These are phyloP conservation scores for Chenopodium berlandieri DNA, from an alignment of 148 eudicot genomes.

Conservation along the genomic window DNA sequence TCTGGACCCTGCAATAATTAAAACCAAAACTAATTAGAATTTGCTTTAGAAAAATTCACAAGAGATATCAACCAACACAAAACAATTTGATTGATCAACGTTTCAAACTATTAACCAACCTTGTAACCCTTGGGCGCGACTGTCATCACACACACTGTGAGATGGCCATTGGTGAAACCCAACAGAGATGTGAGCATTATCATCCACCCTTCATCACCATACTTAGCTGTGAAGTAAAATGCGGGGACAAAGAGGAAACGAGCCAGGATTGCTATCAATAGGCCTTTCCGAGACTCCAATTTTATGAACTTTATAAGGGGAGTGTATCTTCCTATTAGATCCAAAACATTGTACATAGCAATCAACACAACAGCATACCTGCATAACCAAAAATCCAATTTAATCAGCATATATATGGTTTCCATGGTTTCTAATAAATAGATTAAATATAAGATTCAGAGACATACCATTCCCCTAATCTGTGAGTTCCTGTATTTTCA, in stretches of 20 bases:
- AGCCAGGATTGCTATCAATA: conserved; percentile 35
- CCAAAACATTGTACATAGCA: conserved; percentile 61
- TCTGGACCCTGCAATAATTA: conserved; percentile 55
- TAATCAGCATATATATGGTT: background rate
- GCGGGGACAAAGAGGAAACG: conserved; percentile 60
- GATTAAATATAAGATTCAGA: background rate
- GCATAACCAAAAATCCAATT: background rate
- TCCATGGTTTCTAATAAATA: background rate
- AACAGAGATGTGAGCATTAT: conserved; percentile 52
- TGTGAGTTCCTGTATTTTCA: conserved; percentile 65
- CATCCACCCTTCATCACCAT: conserved; percentile 82
- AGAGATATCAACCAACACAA: background rate
- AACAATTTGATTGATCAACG: background rate
- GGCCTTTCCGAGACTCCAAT: conserved; percentile 47
- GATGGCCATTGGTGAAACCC: conserved; percentile 76
- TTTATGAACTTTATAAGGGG: conserved; percentile 38
- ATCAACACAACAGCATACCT: conserved; percentile 66
- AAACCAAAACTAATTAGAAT: background rate
- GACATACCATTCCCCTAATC: conserved; percentile 58
- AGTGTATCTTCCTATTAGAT: conserved; percentile 51
- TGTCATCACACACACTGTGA: conserved; percentile 72
- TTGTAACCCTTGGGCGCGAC: conserved; percentile 68
- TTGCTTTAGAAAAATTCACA: background rate
- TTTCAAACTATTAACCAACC: conserved; percentile 25
- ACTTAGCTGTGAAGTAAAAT: conserved; percentile 72